phyloP scores from a whole-genome alignment of 257 asterid species.

The Gentiana straminea region DNA sequence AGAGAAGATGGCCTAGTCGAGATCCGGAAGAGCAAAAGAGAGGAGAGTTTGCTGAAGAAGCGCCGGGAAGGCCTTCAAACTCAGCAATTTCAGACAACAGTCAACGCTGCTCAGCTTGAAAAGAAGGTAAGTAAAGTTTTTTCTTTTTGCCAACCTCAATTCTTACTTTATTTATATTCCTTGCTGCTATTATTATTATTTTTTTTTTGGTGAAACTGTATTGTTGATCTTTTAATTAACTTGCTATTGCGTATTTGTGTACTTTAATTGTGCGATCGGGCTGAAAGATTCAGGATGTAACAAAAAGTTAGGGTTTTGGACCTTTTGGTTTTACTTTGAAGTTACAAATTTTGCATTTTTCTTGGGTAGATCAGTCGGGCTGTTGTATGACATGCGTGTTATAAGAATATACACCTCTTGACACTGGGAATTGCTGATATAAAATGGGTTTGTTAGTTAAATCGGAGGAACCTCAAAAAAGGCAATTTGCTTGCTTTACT shows the following conservation, averaged over 20 bases:
- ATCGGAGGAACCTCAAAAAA: too few relatives aligned
- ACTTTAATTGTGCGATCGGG: not conserved
- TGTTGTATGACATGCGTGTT: too few relatives aligned
- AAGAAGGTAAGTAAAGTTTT: constrained; percentile 43
- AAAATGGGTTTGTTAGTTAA: too few relatives aligned
- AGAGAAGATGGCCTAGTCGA: constrained; percentile 92
- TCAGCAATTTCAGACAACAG: constrained; percentile 49
- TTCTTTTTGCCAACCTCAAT: too few relatives aligned
- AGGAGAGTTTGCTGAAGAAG: constrained; percentile 85
- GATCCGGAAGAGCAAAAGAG: constrained; percentile 88
- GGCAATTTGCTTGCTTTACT: not conserved
- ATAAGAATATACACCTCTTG: too few relatives aligned
- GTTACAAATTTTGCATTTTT: too few relatives aligned
- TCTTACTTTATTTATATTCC: not conserved
- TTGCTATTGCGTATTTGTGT: not conserved
- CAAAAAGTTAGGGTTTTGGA: not conserved
- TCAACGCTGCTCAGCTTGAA: constrained; percentile 41
- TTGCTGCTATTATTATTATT: too few relatives aligned
- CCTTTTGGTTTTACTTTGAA: too few relatives aligned
- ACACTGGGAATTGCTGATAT: too few relatives aligned
- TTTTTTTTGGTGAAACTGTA: too few relatives aligned
- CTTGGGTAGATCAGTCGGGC: too few relatives aligned
- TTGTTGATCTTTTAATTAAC: not conserved
- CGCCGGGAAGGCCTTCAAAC: constrained; percentile 85
- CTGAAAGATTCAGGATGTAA: not conserved